Conservation (phyloP, 768 basidiomycete genomes). For the Macrolepiota dolichaula region DNA sequence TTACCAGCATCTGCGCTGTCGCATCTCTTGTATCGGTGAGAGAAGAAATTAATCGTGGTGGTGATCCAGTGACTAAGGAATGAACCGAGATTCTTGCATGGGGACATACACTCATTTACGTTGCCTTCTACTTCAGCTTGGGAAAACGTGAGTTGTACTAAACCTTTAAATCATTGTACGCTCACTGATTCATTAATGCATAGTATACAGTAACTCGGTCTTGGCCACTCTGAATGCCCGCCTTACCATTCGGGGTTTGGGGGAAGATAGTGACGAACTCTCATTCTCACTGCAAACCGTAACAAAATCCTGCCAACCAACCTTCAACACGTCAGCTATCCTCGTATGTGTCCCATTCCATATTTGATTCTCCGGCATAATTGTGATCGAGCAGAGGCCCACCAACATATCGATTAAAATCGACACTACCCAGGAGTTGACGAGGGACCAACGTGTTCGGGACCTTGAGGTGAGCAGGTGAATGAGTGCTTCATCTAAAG, state of each 20-base stretch:
- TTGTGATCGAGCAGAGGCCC: constrained; percentile 27
- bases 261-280: constrained; percentile 43
- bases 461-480: constrained; percentile 23
- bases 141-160: constrained; percentile 38
- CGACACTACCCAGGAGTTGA: constrained; percentile 54
- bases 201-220: constrained; percentile 55
- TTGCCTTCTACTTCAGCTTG: constrained; percentile 54
- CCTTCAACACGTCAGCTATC: constrained; percentile 25
- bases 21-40: constrained; percentile 31
- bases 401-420: constrained; percentile 64
- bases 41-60: not conserved
- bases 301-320: constrained; percentile 33
- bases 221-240: constrained; percentile 52
- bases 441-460: constrained; percentile 31
- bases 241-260: constrained; percentile 37
- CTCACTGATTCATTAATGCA: not conserved
- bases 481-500: not conserved
- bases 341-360: constrained; percentile 17
- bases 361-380: constrained; percentile 3
- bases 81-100: constrained; percentile 39
- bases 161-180: not conserved
- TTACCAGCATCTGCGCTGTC: constrained; percentile 29
- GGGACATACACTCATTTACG: constrained; percentile 51
- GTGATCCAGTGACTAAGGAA: not conserved
- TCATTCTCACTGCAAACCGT: constrained; percentile 44